Evolutionary conservation across 495 filamentous ascomycete genomes (phyloP).

Genomic region (Melanomma pulvis-pyrius): DNA sequence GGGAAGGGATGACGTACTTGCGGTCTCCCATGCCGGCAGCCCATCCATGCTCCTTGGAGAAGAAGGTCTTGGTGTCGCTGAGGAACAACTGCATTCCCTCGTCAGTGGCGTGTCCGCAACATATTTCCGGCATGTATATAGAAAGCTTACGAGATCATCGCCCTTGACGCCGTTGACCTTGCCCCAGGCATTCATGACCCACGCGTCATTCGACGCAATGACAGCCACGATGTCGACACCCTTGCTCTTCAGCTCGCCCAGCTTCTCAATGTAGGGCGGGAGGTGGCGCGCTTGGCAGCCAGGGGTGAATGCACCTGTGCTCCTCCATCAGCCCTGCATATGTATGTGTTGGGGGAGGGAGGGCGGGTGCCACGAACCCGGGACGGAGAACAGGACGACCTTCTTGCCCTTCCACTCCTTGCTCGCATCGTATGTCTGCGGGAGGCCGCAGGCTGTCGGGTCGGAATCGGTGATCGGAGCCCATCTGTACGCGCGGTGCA

Average conservation of each 20-base stretch:
- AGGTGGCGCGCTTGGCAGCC: conserved; percentile 87
- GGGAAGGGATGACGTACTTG: conserved; percentile 49
- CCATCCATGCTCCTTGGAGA: conserved; percentile 86
- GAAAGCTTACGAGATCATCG: conserved; percentile 77
- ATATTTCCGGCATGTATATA: conserved; percentile 1
- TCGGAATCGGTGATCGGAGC: conserved; percentile 46
- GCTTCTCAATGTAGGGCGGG: conserved; percentile 78
- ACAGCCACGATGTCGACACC: conserved; percentile 85
- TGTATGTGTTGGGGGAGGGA: no score
- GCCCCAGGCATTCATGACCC: conserved; percentile 93
- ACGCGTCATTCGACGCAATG: conserved; percentile 88
- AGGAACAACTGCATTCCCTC: conserved; percentile 70
- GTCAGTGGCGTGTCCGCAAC: neutral
- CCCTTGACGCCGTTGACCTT: conserved; percentile 86
- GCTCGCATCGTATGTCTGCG: conserved; percentile 78
- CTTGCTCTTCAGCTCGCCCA: conserved; percentile 73
- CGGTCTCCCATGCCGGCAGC: conserved; percentile 67
- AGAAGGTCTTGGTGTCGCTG: conserved; percentile 72
- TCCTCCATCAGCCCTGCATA: conserved; percentile 14
- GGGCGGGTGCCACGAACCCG: conserved; percentile 54
- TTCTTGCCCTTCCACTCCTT: conserved; percentile 88
- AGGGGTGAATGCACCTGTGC: conserved; percentile 84
- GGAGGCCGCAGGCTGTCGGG: conserved; percentile 72
- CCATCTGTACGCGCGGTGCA: conserved; percentile 40
- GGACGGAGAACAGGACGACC: conserved; percentile 86